Evolutionary conservation across 805 yeast species (phyloP).

Genomic region (Kazachstania africana): DNA sequence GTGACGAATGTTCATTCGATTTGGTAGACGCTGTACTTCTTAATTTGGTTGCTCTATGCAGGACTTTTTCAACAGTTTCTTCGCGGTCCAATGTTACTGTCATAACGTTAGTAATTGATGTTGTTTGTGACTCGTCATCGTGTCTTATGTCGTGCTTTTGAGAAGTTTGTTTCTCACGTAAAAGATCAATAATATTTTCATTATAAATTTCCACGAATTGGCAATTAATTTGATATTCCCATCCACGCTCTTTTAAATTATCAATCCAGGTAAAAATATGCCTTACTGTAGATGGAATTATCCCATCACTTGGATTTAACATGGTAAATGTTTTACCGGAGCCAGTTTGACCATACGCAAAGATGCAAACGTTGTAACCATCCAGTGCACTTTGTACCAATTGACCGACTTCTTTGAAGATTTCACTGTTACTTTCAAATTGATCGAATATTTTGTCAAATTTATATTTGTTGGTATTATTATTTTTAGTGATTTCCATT

Average conservation of each 20-base stretch:
- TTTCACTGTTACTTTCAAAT: slow-evolving; percentile 40
- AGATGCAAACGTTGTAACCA: slow-evolving; percentile 85
- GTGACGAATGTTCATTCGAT: slow-evolving; percentile 73
- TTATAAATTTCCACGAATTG: slow-evolving; percentile 86
- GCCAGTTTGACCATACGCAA: slow-evolving; percentile 96
- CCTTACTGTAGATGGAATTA: slow-evolving; percentile 64
- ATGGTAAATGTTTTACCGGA: slow-evolving; percentile 92
- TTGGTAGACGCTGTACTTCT: slow-evolving; percentile 75
- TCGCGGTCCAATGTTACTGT: slow-evolving; percentile 35
- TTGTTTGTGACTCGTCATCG: slow-evolving; percentile 39
- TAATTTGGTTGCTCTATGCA: slow-evolving; percentile 45
- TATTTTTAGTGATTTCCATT: slow-evolving; percentile 12
- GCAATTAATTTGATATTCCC: slow-evolving; percentile 53
- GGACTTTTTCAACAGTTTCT: slow-evolving; percentile 36
- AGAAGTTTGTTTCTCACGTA: slow-evolving; percentile 23
- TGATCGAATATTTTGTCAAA: slow-evolving; percentile 73
- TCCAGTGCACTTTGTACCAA: slow-evolving; percentile 76
- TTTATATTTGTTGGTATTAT: slow-evolving; percentile 29
- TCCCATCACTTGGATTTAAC: slow-evolving; percentile 61
- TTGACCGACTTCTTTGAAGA: slow-evolving; percentile 80
- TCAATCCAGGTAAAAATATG: slow-evolving; percentile 54
- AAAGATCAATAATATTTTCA: slow-evolving; percentile 63
- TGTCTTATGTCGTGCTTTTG: slow-evolving; percentile 61
- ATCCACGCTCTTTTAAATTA: slow-evolving; percentile 39
- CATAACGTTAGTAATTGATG: slow-evolving; percentile 51